Evolutionary conservation across 2,329 filamentous ascomycete species (phyloP).

Genomic region (Fusarium fracticaudum): DNA sequence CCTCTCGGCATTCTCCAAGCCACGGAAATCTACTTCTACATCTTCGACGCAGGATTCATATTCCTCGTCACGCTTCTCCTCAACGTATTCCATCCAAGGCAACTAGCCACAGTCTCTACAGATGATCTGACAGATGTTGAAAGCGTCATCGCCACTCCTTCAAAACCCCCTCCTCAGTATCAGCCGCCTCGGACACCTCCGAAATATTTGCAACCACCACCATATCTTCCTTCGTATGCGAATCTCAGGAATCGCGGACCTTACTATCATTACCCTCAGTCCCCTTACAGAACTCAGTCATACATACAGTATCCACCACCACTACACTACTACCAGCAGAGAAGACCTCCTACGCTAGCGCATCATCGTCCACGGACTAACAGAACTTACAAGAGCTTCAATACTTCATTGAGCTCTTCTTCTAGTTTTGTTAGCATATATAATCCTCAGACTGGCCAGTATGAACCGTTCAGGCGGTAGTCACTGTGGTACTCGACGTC

Average conservation of each 20-base stretch:
- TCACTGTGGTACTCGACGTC: rapidly evolving
- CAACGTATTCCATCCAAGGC: slow-evolving; percentile 23
- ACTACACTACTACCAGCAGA: slow-evolving; percentile 10
- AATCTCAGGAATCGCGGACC: neutral
- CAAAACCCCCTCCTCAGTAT: neutral
- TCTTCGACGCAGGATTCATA: slow-evolving; percentile 50
- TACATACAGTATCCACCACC: slow-evolving; percentile 13
- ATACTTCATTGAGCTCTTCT: slow-evolving; percentile 4
- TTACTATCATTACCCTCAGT: neutral
- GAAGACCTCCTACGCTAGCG: neutral
- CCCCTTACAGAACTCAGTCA: neutral
- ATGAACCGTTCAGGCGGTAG: slow-evolving; percentile 12
- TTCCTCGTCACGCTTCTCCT: slow-evolving; percentile 29
- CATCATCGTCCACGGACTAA: slow-evolving; percentile 13
- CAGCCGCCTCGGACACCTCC: neutral
- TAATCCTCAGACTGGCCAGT: slow-evolving; percentile 10
- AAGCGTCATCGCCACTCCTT: neutral
- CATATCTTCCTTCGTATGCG: neutral
- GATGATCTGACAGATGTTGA: neutral
- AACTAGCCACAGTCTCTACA: neutral
- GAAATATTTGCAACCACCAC: neutral
- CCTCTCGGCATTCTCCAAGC: slow-evolving; percentile 43
- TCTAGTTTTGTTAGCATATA: slow-evolving; percentile 19
- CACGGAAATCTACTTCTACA: slow-evolving; percentile 48
- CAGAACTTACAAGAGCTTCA: slow-evolving; percentile 16